These are phyloP conservation scores for Kurtzmaniella quercitrusa DNA, from an alignment of 1,139 yeast species.

Conservation along the genomic window DNA sequence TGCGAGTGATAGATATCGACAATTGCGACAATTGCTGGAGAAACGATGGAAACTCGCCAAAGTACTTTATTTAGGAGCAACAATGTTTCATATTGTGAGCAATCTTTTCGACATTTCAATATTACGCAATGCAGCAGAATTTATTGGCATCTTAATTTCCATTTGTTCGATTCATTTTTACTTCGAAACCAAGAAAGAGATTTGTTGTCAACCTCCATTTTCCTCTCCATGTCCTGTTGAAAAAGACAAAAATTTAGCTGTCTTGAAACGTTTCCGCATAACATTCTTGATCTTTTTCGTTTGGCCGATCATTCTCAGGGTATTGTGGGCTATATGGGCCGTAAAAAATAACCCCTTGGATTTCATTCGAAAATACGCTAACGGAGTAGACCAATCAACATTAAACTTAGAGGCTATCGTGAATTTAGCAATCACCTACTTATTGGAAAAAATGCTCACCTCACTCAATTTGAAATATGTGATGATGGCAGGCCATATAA, in stretches of 20 bases:
- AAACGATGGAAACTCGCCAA: no score
- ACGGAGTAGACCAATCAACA: not conserved
- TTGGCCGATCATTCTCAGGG: conserved; percentile 22
- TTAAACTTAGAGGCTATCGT: not conserved
- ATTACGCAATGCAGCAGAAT: not conserved
- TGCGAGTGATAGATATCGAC: conserved; percentile 23
- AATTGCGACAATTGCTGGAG: no score
- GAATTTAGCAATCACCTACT: not conserved
- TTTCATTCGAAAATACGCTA: not conserved
- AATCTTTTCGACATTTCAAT: not conserved
- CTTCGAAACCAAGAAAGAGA: conserved; percentile 26
- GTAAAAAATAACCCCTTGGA: not conserved
- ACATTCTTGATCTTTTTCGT: conserved; percentile 28
- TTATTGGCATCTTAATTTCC: conserved; percentile 5
- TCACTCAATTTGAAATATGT: not conserved
- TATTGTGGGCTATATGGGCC: not conserved
- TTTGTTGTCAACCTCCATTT: conserved; percentile 30
- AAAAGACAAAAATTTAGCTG: conserved; percentile 17
- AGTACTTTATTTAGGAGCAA: conserved; percentile 11
- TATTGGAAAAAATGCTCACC: not conserved
- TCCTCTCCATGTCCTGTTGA: conserved; percentile 15
- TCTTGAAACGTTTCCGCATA: conserved; percentile 24
- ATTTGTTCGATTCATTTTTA: conserved; percentile 18
- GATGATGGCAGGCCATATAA: not conserved
- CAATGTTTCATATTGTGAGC: conserved; percentile 6